Base-by-base conservation (phyloP, 495 filamentous ascomycete genomes). In the Aspergillus egyptiacus region DNA sequence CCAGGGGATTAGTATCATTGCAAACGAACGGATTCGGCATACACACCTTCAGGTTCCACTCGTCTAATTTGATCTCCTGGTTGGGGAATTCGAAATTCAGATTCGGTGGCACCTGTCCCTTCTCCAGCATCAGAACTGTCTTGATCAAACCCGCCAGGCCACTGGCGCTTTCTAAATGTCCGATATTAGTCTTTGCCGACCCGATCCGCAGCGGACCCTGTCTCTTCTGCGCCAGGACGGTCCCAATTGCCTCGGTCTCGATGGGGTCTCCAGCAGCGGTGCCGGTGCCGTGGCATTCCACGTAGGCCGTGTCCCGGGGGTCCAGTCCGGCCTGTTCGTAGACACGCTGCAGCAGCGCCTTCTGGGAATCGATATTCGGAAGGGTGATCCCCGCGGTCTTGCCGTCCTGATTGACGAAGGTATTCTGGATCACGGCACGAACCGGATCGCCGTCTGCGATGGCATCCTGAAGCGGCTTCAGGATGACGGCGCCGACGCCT, bases 151-250 rank as follows among this genome's bases (percentile, higher is more conserved):
- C 22, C 1, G 48, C 31, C 6, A 51, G 9, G 2, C 48, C 48
- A 2, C 24, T 8, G 2, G 22, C 13, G 5, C 24, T 33, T 11
- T 45, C 22, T 1, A 25, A 24, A 52, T 81, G 79, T 0, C 79
- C 77, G 46, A 79, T 52, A 24, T 74, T 71, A 2, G 74, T 67
- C 46, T 79, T 81, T n/a, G 72, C 59, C 10, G 23, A n/a, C 3
- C n/a, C 25, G 14, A 23, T 13, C 1, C 13, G 22, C 18, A 39
- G 27, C n/a, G 7, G 6, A 13, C 8, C 24, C 24, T 27, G 5
- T 5, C 63, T 23, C 67, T 57, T 3, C 27, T 27, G 1, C 62
- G 27, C 0, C 39, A 80, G 78, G 1, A 72, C 62, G 2, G 0
- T 62, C 59, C 0, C 60, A 69, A 24, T 77, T 62, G 74, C 76